Evolutionary conservation across 1,139 yeast genomes (phyloP).

Genomic region (Hyphopichia buzzinii): DNA sequence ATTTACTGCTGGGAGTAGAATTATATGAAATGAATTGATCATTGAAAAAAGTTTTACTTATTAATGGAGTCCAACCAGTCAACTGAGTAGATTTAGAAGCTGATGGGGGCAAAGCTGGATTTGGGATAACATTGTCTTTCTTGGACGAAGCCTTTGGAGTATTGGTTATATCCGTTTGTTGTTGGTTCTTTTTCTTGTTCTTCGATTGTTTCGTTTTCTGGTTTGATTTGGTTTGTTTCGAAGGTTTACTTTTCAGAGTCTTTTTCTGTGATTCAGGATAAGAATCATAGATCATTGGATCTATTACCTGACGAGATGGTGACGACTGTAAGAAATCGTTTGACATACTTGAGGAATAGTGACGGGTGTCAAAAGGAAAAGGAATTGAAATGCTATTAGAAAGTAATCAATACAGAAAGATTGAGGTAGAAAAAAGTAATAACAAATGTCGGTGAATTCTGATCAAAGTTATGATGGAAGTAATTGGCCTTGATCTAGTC

Average conservation of each 20-base stretch:
- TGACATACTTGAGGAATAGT: too few species aligned
- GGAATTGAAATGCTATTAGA: neutral
- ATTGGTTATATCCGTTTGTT: slow-evolving; percentile 3
- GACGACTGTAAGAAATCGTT: slow-evolving; percentile 35
- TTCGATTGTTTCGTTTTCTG: slow-evolving; percentile 7
- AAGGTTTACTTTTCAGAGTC: neutral
- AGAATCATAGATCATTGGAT: slow-evolving; percentile 24
- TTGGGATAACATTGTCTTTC: slow-evolving; percentile 5
- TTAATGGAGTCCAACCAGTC: slow-evolving; percentile 47
- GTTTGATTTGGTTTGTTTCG: slow-evolving; percentile 1
- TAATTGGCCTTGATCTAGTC: too few species aligned
- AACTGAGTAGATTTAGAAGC: slow-evolving; percentile 24
- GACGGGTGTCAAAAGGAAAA: neutral
- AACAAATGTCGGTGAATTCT: neutral
- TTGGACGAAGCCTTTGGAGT: slow-evolving; percentile 1
- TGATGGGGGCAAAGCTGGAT: slow-evolving; percentile 24
- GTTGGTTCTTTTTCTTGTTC: slow-evolving; percentile 3
- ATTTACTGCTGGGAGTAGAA: slow-evolving; percentile 36
- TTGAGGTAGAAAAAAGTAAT: neutral
- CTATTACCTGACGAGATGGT: slow-evolving; percentile 29
- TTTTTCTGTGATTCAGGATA: slow-evolving; percentile 1
- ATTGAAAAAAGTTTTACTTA: slow-evolving; percentile 37
- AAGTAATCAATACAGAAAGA: neutral
- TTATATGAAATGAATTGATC: slow-evolving; percentile 36
- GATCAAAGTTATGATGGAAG: too few species aligned